Conservation (phyloP, 176 grass and related monocot genomes). For the Neostapfia colusana region DNA sequence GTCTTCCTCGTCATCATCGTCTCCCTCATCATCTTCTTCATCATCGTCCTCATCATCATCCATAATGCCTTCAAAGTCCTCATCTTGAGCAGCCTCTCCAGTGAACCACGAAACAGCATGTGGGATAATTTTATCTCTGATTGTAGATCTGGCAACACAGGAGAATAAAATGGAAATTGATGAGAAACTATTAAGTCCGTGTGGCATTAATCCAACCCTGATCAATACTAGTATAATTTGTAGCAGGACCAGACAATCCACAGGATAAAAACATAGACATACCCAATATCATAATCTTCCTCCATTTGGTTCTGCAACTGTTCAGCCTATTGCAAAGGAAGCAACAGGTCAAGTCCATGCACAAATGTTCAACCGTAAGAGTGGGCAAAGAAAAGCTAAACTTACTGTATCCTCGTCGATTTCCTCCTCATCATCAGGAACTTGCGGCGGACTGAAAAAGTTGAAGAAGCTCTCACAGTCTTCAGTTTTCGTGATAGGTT, state of each 20-base stretch:
- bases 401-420: conserved; percentile 95
- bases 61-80: conserved; percentile 65
- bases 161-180: conserved; percentile 1
- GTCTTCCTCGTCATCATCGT: conserved; percentile 39
- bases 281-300: conserved; percentile 96
- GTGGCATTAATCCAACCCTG: background rate
- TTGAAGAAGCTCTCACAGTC: conserved; percentile 95
- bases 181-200: background rate
- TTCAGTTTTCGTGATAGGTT: conserved; percentile 88
- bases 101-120: conserved; percentile 93
- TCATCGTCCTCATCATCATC: conserved; percentile 52
- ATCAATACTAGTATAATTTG: background rate
- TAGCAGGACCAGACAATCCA: background rate
- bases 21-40: conserved; percentile 39
- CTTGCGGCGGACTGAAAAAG: conserved; percentile 95
- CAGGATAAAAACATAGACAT: background rate
- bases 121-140: conserved; percentile 95
- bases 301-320: conserved; percentile 94
- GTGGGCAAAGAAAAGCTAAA: background rate
- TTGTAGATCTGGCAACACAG: conserved; percentile 63
- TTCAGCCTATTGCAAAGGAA: conserved; percentile 65
- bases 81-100: conserved; percentile 72
- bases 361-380: background rate
- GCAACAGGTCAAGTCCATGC: background rate
- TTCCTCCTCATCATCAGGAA: conserved; percentile 89